Conservation (phyloP, 768 basidiomycete genomes). For the Kockovaella imperatae region DNA sequence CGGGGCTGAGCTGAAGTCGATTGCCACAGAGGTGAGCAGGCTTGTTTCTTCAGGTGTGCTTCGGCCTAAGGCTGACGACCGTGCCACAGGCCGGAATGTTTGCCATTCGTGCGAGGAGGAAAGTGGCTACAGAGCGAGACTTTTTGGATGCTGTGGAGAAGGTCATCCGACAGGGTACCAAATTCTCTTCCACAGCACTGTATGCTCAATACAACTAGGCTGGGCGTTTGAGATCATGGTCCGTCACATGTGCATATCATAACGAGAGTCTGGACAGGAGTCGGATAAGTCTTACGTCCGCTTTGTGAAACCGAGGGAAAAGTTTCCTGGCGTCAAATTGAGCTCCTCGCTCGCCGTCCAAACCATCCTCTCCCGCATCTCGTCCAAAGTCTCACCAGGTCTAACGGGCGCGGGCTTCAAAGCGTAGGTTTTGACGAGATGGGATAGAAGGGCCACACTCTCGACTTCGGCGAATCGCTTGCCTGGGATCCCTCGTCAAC, state of each 20-base stretch:
- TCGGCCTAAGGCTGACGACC: slow-evolving; percentile 6
- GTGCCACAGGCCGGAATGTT: slow-evolving; percentile 99
- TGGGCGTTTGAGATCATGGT: neutral
- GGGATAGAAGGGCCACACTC: slow-evolving; percentile 17
- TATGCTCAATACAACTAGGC: slow-evolving; percentile 43
- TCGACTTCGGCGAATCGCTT: slow-evolving; percentile 29
- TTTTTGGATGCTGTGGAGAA: slow-evolving; percentile 98
- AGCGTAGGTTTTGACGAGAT: slow-evolving; percentile 9
- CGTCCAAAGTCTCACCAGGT: too few species aligned
- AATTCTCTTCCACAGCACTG: slow-evolving; percentile 81
- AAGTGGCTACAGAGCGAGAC: slow-evolving; percentile 94
- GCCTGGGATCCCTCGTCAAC: slow-evolving; percentile 1
- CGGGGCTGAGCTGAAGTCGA: slow-evolving; percentile 93
- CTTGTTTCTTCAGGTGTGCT: neutral
- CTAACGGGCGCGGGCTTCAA: too few species aligned
- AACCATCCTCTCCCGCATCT: too few species aligned
- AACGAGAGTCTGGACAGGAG: neutral
- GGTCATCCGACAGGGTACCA: slow-evolving; percentile 92
- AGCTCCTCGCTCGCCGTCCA: too few species aligned
- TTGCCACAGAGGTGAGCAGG: slow-evolving; percentile 79
- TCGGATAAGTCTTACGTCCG: neutral
- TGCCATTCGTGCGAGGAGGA: slow-evolving; percentile 90
- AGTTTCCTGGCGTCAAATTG: too few species aligned
- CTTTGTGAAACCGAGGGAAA: too few species aligned
- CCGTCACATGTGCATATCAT: neutral